Percentiles rank a stretch among this genome's conserved stretches.
phyloP scores from a whole-genome alignment of 2,329 filamentous ascomycete genomes.

The Verticillium nonalfalfae region DNA sequence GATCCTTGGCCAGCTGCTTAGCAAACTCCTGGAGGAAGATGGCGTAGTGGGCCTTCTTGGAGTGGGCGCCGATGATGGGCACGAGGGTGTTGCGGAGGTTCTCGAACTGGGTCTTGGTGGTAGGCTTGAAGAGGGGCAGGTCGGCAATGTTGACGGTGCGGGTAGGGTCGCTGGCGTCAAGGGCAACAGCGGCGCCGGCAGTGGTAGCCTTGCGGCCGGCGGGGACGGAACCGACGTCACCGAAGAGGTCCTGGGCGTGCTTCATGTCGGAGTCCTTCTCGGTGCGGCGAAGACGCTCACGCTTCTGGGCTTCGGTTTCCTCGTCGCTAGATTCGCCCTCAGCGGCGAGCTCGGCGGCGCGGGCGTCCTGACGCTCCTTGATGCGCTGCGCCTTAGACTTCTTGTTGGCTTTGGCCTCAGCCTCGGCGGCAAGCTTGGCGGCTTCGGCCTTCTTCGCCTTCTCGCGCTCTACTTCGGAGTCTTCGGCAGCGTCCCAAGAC shows the following conservation, averaged over 20 bases:
- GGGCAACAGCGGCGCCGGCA: conserved; percentile 57
- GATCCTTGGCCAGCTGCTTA: conserved; percentile 79
- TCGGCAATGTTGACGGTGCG: conserved; percentile 74
- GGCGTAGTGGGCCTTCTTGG: conserved; percentile 84
- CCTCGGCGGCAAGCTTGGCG: conserved; percentile 83
- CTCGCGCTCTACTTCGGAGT: conserved; percentile 93
- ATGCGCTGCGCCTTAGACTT: conserved; percentile 85
- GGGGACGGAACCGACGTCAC: conserved; percentile 57
- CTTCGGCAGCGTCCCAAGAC: conserved; percentile 93
- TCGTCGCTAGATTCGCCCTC: conserved; percentile 56
- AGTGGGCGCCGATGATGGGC: conserved; percentile 67
- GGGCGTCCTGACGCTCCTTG: conserved; percentile 65
- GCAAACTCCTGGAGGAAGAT: conserved; percentile 87
- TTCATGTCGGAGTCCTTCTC: conserved; percentile 86
- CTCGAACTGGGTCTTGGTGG: conserved; percentile 80
- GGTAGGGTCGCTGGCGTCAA: conserved; percentile 66
- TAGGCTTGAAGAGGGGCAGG: conserved; percentile 82
- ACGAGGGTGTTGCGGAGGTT: conserved; percentile 71
- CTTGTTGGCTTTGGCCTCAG: conserved; percentile 81
- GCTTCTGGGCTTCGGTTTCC: conserved; percentile 66
- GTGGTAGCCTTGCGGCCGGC: conserved; percentile 62
- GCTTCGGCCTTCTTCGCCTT: conserved; percentile 85
- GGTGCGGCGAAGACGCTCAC: conserved; percentile 67
- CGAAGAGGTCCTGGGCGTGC: conserved; percentile 89
- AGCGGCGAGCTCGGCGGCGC: conserved; percentile 44